A percentile compares a stretch with the other conserved stretches of the same genome.
Conservation (phyloP, 768 basidiomycete genomes). For the Pisolithus sp. region DNA sequence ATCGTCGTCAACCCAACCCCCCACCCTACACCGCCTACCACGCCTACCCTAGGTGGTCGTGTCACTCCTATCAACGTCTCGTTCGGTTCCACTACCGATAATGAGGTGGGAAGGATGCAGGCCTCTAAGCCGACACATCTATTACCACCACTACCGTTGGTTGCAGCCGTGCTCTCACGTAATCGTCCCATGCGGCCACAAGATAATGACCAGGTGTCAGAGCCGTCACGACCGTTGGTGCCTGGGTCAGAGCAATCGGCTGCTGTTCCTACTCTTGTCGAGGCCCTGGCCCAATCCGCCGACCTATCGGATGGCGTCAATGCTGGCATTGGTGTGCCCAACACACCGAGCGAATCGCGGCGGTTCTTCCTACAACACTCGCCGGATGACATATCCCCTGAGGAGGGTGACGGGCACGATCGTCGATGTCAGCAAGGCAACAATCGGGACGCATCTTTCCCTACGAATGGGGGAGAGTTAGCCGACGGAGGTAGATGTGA, state of each 20-base stretch:
- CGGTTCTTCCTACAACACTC: conserved; percentile 42
- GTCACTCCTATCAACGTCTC: conserved; percentile 6
- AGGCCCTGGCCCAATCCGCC: too few relatives aligned
- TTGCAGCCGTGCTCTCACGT: too few relatives aligned
- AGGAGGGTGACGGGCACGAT: conserved; percentile 26
- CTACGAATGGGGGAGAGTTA: conserved; percentile 28
- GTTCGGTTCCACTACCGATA: not conserved
- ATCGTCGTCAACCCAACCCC: conserved; percentile 74
- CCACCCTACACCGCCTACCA: conserved; percentile 71
- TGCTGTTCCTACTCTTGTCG: not conserved
- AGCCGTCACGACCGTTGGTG: not conserved
- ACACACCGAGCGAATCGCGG: conserved; percentile 25
- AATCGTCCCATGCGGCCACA: too few relatives aligned
- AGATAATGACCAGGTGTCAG: too few relatives aligned
- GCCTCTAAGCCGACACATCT: conserved; percentile 14
- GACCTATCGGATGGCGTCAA: conserved; percentile 7
- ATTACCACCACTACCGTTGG: not conserved
- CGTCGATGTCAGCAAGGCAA: not conserved
- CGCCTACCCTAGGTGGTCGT: conserved; percentile 38
- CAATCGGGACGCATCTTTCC: conserved; percentile 15
- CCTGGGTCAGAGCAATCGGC: not conserved
- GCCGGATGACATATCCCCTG: conserved; percentile 34
- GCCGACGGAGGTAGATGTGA: not conserved
- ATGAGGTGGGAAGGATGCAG: not conserved
- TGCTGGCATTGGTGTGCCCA: conserved; percentile 13